A percentile compares a stretch with the other conserved stretches of the same genome.
Evolutionary conservation across 495 filamentous ascomycete species (phyloP).

Genomic region (Neurospora terricola): DNA sequence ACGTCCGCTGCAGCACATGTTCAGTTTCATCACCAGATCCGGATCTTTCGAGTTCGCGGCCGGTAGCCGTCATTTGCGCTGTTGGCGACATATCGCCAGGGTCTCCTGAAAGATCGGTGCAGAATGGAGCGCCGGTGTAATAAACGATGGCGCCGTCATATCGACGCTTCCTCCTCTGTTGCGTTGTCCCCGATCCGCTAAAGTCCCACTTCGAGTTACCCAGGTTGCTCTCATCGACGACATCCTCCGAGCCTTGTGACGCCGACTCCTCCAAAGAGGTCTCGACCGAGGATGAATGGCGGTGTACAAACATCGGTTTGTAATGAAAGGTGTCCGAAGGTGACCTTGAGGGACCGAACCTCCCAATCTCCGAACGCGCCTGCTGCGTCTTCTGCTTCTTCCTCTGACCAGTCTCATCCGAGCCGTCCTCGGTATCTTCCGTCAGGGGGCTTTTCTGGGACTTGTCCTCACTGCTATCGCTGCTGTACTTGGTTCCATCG

Average conservation of each 20-base stretch:
- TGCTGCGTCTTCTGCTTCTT: conserved; percentile 29
- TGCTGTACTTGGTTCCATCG: conserved; percentile 48
- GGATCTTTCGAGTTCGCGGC: conserved; percentile 11
- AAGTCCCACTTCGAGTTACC: conserved; percentile 28
- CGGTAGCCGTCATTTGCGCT: conserved; percentile 31
- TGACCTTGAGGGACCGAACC: conserved; percentile 26
- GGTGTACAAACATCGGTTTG: conserved; percentile 50
- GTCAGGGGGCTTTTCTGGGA: conserved; percentile 29
- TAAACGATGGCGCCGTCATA: conserved; percentile 69
- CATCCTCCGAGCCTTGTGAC: conserved; percentile 14
- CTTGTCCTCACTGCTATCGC: conserved; percentile 40
- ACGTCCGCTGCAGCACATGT: conserved; percentile 10
- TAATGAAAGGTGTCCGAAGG: conserved; percentile 47
- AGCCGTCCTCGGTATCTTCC: conserved; percentile 29
- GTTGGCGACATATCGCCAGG: conserved; percentile 28
- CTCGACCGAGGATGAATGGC: conserved; percentile 31
- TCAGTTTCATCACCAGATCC: neutral
- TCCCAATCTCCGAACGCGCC: conserved; percentile 8
- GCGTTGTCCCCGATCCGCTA: conserved; percentile 33
- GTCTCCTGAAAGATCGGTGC: conserved; percentile 66
- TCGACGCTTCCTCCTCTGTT: conserved; percentile 29
- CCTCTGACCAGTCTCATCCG: conserved; percentile 21
- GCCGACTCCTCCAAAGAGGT: conserved; percentile 31
- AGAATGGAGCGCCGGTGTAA: conserved; percentile 66
- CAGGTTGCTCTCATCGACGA: conserved; percentile 29